Conservation (phyloP, 306 rosid genomes). For the Coriaria nepalensis region DNA sequence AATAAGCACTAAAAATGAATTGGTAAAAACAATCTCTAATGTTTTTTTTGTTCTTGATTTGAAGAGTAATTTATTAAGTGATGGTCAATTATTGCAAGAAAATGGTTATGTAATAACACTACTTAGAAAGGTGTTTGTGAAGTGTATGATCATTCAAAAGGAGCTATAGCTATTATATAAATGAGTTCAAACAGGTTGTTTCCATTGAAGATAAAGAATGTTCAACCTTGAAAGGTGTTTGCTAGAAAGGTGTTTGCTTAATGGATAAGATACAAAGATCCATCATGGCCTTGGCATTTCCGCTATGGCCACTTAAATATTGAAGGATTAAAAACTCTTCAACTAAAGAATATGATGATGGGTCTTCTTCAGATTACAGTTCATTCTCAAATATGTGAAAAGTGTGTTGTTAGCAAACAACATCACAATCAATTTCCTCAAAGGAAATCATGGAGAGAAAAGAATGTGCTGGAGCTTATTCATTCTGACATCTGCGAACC, state of each 20-base stretch:
- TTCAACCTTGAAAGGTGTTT: too few relatives aligned
- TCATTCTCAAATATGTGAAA: background rate
- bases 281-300: background rate
- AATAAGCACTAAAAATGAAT: background rate
- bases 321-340: background rate
- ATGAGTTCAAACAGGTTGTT: conserved; percentile 1
- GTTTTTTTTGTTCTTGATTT: background rate
- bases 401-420: background rate
- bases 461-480: background rate
- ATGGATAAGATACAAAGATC: too few relatives aligned
- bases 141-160: background rate
- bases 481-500: background rate
- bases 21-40: background rate
- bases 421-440: background rate
- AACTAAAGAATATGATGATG: background rate
- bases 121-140: background rate
- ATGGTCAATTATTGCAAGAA: conserved; percentile 3
- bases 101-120: conserved; percentile 1
- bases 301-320: background rate
- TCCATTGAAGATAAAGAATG: background rate
- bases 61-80: background rate
- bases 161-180: background rate
- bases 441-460: background rate
- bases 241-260: too few relatives aligned
- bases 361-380: background rate